Base-by-base conservation (phyloP, 306 rosid genomes). In the Castanea crenata region DNA sequence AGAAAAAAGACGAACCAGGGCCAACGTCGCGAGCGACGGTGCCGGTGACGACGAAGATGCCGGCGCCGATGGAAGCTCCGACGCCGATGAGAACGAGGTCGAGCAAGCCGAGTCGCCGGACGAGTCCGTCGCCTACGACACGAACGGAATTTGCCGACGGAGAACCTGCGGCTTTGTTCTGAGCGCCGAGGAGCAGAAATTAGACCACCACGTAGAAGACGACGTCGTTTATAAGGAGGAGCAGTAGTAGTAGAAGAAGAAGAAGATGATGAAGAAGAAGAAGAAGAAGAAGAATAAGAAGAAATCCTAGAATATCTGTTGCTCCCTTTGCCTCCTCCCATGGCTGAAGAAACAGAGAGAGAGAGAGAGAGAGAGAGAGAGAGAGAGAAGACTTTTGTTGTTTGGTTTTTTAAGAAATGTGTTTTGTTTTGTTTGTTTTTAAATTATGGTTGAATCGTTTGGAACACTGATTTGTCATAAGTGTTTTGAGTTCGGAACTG, bases 21-120 rank as follows among this genome's bases (percentile, higher is more conserved):
- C 97, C 98, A 19, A 87, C 79, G 61, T 91, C 98, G n/a, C 80
- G 94, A 71, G 99, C 99, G 55, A 95, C 99, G 76, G 98, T 95
- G 52, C 99, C 98, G 73, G 99, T 95, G 75, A 95, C 83, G 68
- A 95, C 97, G 77, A 95, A 95, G 27, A 93, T 93, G 2, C 99
- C 98, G 32, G 98, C 96, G 23, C 98, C 98, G 25, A 95, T 93
- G 76, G 98, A 95, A n/a, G 98, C 97, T 18, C 97, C 99, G 71
- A 95, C 85, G 11, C 98, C 96, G 67, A 95, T 85, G 63, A 95
- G 97, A 12, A 95, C n/a, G 56, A 95, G 98, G 78, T 95, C 99
- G 58, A 93, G 5, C 71, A 88, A 85, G 55, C 97, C 94, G 20
- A 95, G 99, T 5, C 91, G 89, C 44, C 98, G 97, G 69, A 92